phyloP scores from a whole-genome alignment of 2,329 filamentous ascomycete genomes.

The Aureobasidium mangrovei region DNA sequence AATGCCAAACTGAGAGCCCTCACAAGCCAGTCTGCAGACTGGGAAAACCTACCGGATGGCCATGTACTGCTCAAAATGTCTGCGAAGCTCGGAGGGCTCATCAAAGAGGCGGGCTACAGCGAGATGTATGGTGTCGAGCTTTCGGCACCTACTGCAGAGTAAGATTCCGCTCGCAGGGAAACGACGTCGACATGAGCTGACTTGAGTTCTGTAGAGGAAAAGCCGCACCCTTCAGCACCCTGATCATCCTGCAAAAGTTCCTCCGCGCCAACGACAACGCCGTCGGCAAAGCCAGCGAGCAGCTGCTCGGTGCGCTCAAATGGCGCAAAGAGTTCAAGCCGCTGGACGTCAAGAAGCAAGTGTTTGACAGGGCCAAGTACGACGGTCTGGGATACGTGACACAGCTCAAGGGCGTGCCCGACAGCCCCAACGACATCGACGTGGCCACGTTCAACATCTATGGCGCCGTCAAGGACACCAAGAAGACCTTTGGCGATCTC shows the following conservation, averaged over 20 bases:
- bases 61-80: constrained; percentile 43
- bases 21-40: constrained; percentile 5
- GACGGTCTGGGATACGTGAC: constrained; percentile 73
- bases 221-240: constrained; percentile 55
- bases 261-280: constrained; percentile 81
- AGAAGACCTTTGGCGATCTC: constrained; percentile 71
- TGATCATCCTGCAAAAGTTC: constrained; percentile 86
- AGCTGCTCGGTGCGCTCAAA: constrained; percentile 68
- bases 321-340: constrained; percentile 77
- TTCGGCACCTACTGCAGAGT: constrained; percentile 21
- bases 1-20: background rate
- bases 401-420: constrained; percentile 50
- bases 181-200: constrained; percentile 1
- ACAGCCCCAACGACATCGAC: constrained; percentile 47
- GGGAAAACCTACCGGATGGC: constrained; percentile 20
- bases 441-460: constrained; percentile 92
- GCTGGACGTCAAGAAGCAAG: constrained; percentile 50
- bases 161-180: constrained; percentile 25
- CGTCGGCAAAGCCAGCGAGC: constrained; percentile 61
- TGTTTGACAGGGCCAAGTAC: constrained; percentile 63
- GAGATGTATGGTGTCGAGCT: constrained; percentile 87
- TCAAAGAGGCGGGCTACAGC: constrained; percentile 49
- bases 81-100: constrained; percentile 48
- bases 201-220: background rate
- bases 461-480: constrained; percentile 72